A percentile compares a stretch with the other conserved stretches of the same genome.
These are phyloP conservation scores for Trichoderma sp. DNA, from an alignment of 2,329 filamentous ascomycete genomes.

Conservation along the genomic window DNA sequence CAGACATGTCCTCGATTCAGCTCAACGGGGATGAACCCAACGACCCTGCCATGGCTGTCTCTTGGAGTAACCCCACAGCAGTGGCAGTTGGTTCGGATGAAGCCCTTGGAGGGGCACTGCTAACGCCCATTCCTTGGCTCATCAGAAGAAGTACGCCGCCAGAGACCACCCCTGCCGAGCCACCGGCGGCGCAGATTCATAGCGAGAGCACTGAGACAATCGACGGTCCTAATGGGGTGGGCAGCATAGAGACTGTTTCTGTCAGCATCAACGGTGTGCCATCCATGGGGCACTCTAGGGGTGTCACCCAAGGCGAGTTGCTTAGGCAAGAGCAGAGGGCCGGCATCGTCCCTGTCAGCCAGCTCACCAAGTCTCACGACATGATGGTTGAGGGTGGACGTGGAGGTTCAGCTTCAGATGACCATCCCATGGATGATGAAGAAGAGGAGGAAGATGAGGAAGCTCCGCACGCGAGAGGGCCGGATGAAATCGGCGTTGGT, in stretches of 20 bases:
- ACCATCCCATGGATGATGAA: conserved; percentile 44
- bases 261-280: conserved; percentile 70
- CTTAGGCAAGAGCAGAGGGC: conserved; percentile 83
- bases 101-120: conserved; percentile 79
- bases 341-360: conserved; percentile 69
- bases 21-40: conserved; percentile 60
- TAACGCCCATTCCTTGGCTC: conserved; percentile 95
- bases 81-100: conserved; percentile 75
- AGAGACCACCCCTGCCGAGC: conserved; percentile 28
- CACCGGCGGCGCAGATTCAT: conserved; percentile 45
- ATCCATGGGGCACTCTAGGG: conserved; percentile 50
- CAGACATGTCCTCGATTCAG: conserved; percentile 55
- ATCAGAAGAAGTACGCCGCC: conserved; percentile 38
- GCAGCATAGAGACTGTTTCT: conserved; percentile 76
- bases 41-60: conserved; percentile 39
- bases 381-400: conserved; percentile 30
- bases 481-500: conserved; percentile 77
- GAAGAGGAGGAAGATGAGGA: conserved; percentile 49
- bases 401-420: conserved; percentile 31
- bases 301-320: conserved; percentile 79
- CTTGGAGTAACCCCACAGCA: conserved; percentile 49
- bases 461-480: conserved; percentile 78
- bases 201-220: conserved; percentile 78
- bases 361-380: conserved; percentile 49
- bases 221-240: conserved; percentile 75